Conservation (phyloP, 257 asterid genomes). For the Nicotiana sylvestris region DNA sequence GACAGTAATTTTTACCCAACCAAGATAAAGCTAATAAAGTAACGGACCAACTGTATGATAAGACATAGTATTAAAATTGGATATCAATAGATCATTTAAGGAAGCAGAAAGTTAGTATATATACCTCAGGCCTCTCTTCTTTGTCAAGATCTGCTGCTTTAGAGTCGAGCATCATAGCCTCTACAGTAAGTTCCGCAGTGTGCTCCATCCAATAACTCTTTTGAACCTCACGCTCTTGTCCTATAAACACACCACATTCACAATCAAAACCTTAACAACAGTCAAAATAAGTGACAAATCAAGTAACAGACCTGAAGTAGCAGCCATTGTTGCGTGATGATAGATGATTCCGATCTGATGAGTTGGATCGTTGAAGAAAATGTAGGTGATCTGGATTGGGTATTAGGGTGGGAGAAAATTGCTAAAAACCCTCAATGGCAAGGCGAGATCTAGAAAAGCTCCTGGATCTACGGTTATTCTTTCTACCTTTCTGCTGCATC, state of each 20-base stretch:
- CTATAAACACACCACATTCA: conserved; percentile 28
- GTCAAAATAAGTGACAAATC: neutral
- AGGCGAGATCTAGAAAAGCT: conserved; percentile 86
- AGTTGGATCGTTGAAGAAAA: neutral
- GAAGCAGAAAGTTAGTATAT: neutral
- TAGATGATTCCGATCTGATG: neutral
- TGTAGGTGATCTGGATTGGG: neutral
- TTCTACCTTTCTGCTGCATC: conserved; percentile 83
- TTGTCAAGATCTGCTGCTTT: conserved; percentile 92
- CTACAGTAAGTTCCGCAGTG: conserved; percentile 65
- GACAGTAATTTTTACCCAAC: neutral
- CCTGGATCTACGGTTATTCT: conserved; percentile 70
- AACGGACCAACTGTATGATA: neutral
- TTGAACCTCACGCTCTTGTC: conserved; percentile 78
- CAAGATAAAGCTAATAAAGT: neutral
- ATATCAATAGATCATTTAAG: neutral
- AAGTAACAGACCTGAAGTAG: conserved; percentile 36
- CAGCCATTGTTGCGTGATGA: conserved; percentile 43
- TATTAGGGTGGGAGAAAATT: neutral
- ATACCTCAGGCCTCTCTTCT: conserved; percentile 97
- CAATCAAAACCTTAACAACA: neutral
- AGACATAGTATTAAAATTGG: neutral
- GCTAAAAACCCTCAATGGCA: conserved; percentile 74
- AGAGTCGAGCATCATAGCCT: conserved; percentile 98
- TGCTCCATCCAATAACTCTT: conserved; percentile 94